A percentile compares a stretch with the other conserved stretches of the same genome.
These are phyloP conservation scores for Hordeum marinum DNA, from an alignment of 176 grass and related monocot species.

Conservation along the genomic window DNA sequence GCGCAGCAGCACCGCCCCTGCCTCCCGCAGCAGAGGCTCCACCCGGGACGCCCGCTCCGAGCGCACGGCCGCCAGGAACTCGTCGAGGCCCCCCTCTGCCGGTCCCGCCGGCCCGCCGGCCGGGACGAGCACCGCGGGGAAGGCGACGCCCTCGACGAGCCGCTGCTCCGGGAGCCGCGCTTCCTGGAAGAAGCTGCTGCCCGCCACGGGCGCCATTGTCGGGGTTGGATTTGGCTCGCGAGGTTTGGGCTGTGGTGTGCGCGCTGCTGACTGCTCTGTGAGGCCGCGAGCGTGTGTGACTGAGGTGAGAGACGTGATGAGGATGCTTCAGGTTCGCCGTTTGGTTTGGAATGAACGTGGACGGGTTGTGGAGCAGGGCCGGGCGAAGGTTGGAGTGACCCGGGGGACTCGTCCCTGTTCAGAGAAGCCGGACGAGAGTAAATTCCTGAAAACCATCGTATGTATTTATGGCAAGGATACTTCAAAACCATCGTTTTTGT, in stretches of 20 bases:
- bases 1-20: slow-evolving; percentile 71
- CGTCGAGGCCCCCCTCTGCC: not conserved
- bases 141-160: slow-evolving; percentile 54
- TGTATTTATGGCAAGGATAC: too few relatives aligned
- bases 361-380: slow-evolving; percentile 22
- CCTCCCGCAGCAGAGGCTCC: slow-evolving; percentile 60
- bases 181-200: slow-evolving; percentile 47
- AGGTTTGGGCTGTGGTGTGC: not conserved
- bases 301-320: not conserved
- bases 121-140: slow-evolving; percentile 70
- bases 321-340: not conserved
- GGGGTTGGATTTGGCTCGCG: not conserved
- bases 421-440: too few relatives aligned
- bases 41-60: slow-evolving; percentile 39
- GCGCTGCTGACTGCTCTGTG: not conserved
- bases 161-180: slow-evolving; percentile 52
- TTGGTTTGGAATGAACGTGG: slow-evolving; percentile 39
- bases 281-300: not conserved
- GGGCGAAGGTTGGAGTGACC: not conserved
- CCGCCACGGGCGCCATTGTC: slow-evolving; percentile 19
- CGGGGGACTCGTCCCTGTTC: not conserved
- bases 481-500: too few relatives aligned
- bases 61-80: slow-evolving; percentile 45
- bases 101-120: not conserved
- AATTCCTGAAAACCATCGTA: too few relatives aligned